These are phyloP conservation scores for Capsicum rhomboideum DNA, from an alignment of 257 asterid genomes.

Conservation along the genomic window DNA sequence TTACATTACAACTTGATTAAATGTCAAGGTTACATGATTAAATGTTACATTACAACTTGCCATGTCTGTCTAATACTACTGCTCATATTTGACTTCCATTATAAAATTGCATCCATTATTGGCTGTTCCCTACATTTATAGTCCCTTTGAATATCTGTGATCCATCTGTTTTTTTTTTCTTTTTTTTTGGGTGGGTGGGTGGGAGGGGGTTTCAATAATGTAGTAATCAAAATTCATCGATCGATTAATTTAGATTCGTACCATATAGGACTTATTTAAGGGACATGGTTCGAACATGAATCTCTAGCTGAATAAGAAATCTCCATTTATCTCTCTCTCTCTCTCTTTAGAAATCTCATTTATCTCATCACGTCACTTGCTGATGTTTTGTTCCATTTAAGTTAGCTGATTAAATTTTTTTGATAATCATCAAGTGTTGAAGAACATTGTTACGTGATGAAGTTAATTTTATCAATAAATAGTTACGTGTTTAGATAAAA, in stretches of 20 bases:
- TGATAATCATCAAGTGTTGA: not conserved
- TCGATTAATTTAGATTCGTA: not conserved
- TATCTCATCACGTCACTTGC: not conserved
- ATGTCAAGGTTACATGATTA: not conserved
- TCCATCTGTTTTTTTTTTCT: accelerated
- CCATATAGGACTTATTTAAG: accelerated
- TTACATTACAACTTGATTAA: no score
- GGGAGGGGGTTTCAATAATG: not conserved
- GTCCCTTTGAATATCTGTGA: not conserved
- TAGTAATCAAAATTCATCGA: not conserved
- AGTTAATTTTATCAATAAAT: not conserved
- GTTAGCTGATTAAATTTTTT: not conserved
- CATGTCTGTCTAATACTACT: not conserved
- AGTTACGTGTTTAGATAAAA: not conserved
- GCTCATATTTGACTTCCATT: not conserved
- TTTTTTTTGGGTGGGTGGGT: accelerated
- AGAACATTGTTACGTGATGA: not conserved
- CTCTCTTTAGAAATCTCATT: no score
- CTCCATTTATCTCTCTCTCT: no score
- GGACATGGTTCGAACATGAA: no score
- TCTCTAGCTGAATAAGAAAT: no score
- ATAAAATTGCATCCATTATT: not conserved
- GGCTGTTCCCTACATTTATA: not conserved
- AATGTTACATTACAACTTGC: not conserved
- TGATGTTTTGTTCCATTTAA: not conserved